These are phyloP conservation scores for Monosporozyma solicola DNA, from an alignment of 805 yeast species.

Conservation along the genomic window DNA sequence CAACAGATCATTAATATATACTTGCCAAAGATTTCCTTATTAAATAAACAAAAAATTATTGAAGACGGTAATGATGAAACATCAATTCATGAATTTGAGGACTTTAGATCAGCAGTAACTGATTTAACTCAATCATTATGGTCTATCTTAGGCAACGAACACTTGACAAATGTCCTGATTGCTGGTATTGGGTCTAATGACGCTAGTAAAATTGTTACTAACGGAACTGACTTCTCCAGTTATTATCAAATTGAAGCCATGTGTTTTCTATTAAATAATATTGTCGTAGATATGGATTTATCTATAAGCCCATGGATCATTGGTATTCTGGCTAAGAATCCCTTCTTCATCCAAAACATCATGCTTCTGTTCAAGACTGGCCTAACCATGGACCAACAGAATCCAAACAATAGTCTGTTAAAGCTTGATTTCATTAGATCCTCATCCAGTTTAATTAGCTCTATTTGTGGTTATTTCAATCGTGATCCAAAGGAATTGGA, in stretches of 20 bases:
- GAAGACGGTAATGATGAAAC: conserved; percentile 24
- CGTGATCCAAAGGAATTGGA: conserved; percentile 16
- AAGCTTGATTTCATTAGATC: conserved; percentile 26
- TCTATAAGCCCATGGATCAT: conserved; percentile 26
- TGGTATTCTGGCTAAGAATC: conserved; percentile 17
- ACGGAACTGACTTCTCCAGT: conserved; percentile 5
- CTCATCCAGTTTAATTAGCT: conserved; percentile 21
- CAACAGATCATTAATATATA: conserved; percentile 49
- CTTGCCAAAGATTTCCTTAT: conserved; percentile 54
- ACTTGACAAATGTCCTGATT: conserved; percentile 25
- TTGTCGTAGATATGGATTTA: conserved; percentile 22
- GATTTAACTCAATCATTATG: conserved; percentile 70
- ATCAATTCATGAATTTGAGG: conserved; percentile 42
- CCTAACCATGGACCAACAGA: conserved; percentile 10
- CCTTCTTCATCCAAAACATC: conserved; percentile 17
- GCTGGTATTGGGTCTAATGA: conserved; percentile 18
- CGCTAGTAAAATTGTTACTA: conserved; percentile 1
- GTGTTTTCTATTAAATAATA: conserved; percentile 21
- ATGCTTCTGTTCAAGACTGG: conserved; percentile 22
- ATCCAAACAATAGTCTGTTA: conserved; percentile 8
- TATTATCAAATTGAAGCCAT: conserved; percentile 28
- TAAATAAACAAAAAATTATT: conserved; percentile 30
- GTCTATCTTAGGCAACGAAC: conserved; percentile 47
- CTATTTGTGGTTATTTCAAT: conserved; percentile 23
- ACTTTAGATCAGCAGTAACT: conserved; percentile 63